Conservation (phyloP, 2,329 filamentous ascomycete genomes). For the Neonectria faginata region DNA sequence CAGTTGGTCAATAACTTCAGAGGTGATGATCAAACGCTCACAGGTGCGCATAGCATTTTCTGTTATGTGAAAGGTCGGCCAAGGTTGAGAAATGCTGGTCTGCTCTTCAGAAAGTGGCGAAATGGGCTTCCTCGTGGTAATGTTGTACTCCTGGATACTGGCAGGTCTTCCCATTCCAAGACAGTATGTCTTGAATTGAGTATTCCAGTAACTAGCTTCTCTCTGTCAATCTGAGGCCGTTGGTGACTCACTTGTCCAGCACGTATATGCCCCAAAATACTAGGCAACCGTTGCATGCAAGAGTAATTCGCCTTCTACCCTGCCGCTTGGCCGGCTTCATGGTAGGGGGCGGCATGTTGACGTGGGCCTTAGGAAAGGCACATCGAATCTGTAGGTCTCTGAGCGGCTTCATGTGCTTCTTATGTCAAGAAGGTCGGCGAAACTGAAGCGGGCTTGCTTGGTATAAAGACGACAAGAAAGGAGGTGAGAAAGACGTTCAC, state of each 20-base stretch:
- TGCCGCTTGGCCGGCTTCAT: constrained; percentile 3
- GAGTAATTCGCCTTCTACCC: constrained; percentile 21
- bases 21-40: constrained; percentile 25
- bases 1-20: constrained; percentile 28
- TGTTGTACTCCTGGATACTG: constrained; percentile 24
- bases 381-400: no score
- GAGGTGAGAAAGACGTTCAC: no score
- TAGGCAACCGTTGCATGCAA: constrained; percentile 29
- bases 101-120: constrained; percentile 9
- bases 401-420: no score
- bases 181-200: constrained; percentile 4
- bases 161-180: constrained; percentile 21
- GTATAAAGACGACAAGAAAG: no score
- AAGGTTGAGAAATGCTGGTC: constrained; percentile 15
- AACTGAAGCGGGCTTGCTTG: no score
- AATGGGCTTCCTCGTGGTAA: constrained; percentile 17
- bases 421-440: no score
- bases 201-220: not conserved
- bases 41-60: constrained; percentile 25
- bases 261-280: constrained; percentile 22
- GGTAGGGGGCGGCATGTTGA: constrained; percentile 4
- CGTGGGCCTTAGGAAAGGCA: no score
- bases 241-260: constrained; percentile 14
- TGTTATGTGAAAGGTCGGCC: constrained; percentile 24
- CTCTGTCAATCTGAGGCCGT: not conserved